Evolutionary conservation across 1,284 basidiomycete species (phyloP).

Genomic region (Ustilago sp.): DNA sequence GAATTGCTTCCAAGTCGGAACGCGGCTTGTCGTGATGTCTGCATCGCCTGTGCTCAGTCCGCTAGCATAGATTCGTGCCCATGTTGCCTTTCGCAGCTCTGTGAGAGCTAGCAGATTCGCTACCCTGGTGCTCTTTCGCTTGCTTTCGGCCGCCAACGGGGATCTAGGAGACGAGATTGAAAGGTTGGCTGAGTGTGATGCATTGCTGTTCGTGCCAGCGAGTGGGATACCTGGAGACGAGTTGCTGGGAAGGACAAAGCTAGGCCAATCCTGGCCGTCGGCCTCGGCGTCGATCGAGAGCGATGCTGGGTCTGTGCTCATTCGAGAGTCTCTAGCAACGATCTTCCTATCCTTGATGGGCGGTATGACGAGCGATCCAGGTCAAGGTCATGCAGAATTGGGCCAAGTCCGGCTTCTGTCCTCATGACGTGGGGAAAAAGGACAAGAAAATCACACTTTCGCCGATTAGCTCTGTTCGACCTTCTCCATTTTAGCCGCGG

Average conservation of each 20-base stretch:
- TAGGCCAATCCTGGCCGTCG: constrained; percentile 15
- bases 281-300: background rate
- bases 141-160: background rate
- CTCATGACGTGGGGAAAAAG: constrained; percentile 1
- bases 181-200: constrained; percentile 1
- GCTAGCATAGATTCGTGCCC: constrained; percentile 41
- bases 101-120: constrained; percentile 42
- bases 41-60: constrained; percentile 40
- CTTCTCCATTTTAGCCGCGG: too few species aligned
- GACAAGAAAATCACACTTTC: background rate
- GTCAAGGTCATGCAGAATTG: constrained; percentile 3
- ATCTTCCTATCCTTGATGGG: background rate
- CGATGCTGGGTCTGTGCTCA: constrained; percentile 9
- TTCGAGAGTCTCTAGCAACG: constrained; percentile 4
- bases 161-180: constrained; percentile 13
- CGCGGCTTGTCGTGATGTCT: constrained; percentile 20
- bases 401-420: background rate
- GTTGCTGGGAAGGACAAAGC: background rate
- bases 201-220: background rate
- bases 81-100: constrained; percentile 47
- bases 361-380: background rate
- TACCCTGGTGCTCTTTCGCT: background rate
- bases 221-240: background rate
- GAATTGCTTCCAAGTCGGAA: constrained; percentile 46
- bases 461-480: too few species aligned